Evolutionary conservation across 768 basidiomycete genomes (phyloP).

Genomic region (Termitomyces sp.): DNA sequence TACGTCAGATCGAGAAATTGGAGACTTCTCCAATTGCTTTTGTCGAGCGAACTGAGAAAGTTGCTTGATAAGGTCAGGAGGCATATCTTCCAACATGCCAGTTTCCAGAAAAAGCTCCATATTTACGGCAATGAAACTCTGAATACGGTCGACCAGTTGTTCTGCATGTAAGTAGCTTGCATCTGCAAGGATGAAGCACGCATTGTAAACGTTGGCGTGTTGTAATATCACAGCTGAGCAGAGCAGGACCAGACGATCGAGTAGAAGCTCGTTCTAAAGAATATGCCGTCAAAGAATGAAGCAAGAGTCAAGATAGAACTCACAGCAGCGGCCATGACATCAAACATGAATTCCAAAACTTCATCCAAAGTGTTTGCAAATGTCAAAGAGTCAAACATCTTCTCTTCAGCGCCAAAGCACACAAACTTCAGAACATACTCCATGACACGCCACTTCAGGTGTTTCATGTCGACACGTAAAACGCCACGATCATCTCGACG

Average conservation of each 20-base stretch:
- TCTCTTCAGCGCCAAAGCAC: conserved; percentile 63
- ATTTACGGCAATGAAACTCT: conserved; percentile 76
- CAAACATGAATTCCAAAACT: conserved; percentile 80
- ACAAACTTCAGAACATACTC: conserved; percentile 69
- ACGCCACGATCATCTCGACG: conserved; percentile 50
- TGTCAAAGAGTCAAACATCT: conserved; percentile 69
- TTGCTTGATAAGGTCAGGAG: conserved; percentile 56
- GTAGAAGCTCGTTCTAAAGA: conserved; percentile 74
- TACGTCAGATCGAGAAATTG: conserved; percentile 52
- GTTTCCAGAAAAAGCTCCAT: conserved; percentile 84
- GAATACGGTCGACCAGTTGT: conserved; percentile 62
- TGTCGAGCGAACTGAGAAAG: conserved; percentile 52
- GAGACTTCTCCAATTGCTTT: conserved; percentile 62
- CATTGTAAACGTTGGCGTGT: conserved; percentile 68
- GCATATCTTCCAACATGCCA: conserved; percentile 73
- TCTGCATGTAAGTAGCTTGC: conserved; percentile 73
- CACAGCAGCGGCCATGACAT: conserved; percentile 82
- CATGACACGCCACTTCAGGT: conserved; percentile 72
- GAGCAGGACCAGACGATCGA: conserved; percentile 79
- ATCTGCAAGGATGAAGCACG: conserved; percentile 73
- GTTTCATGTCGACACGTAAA: conserved; percentile 62
- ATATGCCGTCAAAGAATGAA: conserved; percentile 2
- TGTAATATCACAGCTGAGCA: conserved; percentile 75
- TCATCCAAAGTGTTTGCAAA: conserved; percentile 64
- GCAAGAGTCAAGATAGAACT: conserved; percentile 16